Percentiles rank a stretch among this genome's conserved stretches.
Conservation (phyloP, 1,284 basidiomycete genomes). For the Pholiota adiposa region DNA sequence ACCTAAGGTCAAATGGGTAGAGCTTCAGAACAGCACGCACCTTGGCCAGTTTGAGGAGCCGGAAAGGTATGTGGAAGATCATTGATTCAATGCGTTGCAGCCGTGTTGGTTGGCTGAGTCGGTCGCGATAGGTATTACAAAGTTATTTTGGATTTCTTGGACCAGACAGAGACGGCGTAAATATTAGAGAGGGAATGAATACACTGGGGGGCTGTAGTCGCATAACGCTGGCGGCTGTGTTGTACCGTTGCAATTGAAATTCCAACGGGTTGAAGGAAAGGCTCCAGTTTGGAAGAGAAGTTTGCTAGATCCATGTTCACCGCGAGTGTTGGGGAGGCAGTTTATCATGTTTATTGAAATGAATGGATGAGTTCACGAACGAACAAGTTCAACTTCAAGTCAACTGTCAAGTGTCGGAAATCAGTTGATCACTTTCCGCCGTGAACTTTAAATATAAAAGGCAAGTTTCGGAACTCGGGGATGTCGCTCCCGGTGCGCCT, state of each 20-base stretch:
- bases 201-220: too few relatives aligned
- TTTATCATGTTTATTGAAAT: neutral
- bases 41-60: constrained; percentile 21
- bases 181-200: too few relatives aligned
- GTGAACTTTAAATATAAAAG: too few relatives aligned
- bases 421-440: too few relatives aligned
- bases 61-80: too few relatives aligned
- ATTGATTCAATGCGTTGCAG: neutral
- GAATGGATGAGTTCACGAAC: neutral
- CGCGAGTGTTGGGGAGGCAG: neutral
- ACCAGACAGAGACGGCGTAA: neutral
- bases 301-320: constrained; percentile 56
- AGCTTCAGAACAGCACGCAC: constrained; percentile 20
- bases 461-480: too few relatives aligned
- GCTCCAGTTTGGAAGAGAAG: constrained; percentile 75
- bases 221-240: too few relatives aligned
- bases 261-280: too few relatives aligned
- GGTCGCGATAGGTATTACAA: constrained; percentile 11
- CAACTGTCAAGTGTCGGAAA: too few relatives aligned
- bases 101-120: neutral
- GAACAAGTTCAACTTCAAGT: neutral
- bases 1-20: constrained; percentile 23
- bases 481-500: too few relatives aligned
- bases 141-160: constrained; percentile 13
- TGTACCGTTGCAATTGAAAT: too few relatives aligned